Evolutionary conservation across 2,329 filamentous ascomycete species (phyloP), one percentile per base, ranked within the genome.

Genomic region (Mycogone perniciosa): DNA sequence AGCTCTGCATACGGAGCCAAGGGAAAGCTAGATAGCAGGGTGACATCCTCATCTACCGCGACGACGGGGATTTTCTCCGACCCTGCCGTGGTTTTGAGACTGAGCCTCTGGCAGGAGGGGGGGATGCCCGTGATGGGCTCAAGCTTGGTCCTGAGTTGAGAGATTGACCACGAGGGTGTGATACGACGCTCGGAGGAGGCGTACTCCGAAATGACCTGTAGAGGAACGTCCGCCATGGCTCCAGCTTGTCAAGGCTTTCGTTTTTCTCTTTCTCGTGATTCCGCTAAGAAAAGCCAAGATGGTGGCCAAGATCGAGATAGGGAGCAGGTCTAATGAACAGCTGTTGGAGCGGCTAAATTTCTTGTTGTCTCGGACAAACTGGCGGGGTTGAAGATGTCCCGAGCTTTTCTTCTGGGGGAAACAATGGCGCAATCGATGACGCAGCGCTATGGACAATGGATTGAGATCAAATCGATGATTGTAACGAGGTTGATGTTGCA

Each of bases 71-170:
- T 76, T 54, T 76, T 75, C 56, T 84, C 77, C 60, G 82, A 77
- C 33, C 64, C 64, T 51, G 73, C 70, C 44, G 58, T 52, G 11
- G 83, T 74, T 65, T 85, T 88, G 64, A 96, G 75, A 31, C 76
- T 83, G 55, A 99, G 78, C 55, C 76, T 81, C 68, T 97, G 93
- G 54, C 79, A 83, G 31, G 79, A 79, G 8, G 91, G 88, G 11
- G 93, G 92, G 35, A 97, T 84, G 55, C 93, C 93, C 2, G 92
- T 97, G 70, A 97, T 85, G 55, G 89, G 86, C 70, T 97, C 92
- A 46, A 99, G 83, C 69, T 93, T 95, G 48, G 77, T 72, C 73
- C 92, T 96, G 61, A 97, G 79, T 62, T 89, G 84, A 50, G 79
- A 76, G 64, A 99, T 86, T 55, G 85, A 86, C 93, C 93, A 99